Evolutionary conservation across 176 grass and related monocot genomes (phyloP), one percentile per base, ranked within the genome.

Genomic region (Pontederia paniculata): DNA sequence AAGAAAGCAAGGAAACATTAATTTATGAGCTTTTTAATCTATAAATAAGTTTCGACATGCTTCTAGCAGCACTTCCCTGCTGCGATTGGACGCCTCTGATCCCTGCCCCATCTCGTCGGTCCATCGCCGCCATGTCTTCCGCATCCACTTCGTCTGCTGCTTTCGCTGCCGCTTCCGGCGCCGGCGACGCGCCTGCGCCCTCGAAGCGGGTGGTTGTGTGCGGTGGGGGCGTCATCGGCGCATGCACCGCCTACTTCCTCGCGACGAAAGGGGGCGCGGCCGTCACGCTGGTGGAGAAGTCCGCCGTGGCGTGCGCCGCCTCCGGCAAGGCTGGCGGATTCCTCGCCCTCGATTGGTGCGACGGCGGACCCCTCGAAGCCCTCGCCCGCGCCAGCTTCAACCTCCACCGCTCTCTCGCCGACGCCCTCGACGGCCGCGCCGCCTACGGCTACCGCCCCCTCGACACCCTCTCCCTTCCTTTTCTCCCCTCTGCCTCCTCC

Each of bases 291-390:
- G 1, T 97, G 23, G 86, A 97, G 76, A 76, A 69, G 45, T 90
- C 52, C 58, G 53, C 86, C 55, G 77, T 83, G 4, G 86, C 91
- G 13, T 90, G 91, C 73, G 91, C 79, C 25, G 86, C 91, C 64
- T 89, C 86, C 12, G 86, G 91, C 23, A 97, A 97, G 68, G 86
- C 82, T 28, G 86, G 83, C 22, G 83, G 86, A 6, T 90, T 97
- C 76, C 86, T 97, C 31, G 83, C 91, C 21, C 86, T 97, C 52
- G 91, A 90, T 68, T 97, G 91, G 91, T 81, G 77, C 64, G 91
- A 97, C 58, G 76, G 68, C 50, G 76, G 77, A 12, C 79, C 82
- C 44, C 73, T 97, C 31, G 80, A 77, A 5, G 23, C 43, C 23
- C 82, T 90, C 45, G 91, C 82, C 9, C 86, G 86, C 16, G 79